phyloP scores from a whole-genome alignment of 2,329 filamentous ascomycete species.

The Arthrobotrys conoides region DNA sequence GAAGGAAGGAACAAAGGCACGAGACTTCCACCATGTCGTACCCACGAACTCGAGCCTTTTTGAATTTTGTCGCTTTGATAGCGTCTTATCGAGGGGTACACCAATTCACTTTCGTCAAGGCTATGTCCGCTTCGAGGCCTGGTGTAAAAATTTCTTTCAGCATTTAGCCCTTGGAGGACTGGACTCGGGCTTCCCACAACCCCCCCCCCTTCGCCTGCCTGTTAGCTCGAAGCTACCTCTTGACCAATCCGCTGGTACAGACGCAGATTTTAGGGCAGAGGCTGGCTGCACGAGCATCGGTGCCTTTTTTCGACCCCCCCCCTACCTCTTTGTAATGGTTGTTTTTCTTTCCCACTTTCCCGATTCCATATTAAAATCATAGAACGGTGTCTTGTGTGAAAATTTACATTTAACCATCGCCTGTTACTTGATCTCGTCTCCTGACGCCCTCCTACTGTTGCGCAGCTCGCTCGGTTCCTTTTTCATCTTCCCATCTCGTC shows the following conservation, averaged over 20 bases:
- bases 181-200: conserved; percentile 32
- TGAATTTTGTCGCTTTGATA: not conserved
- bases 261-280: conserved; percentile 49
- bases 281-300: conserved; percentile 24
- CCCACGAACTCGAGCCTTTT: conserved; percentile 9
- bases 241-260: conserved; percentile 46
- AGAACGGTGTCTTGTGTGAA: conserved; percentile 38
- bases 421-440: conserved; percentile 38
- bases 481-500: conserved; percentile 19
- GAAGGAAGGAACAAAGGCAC: conserved; percentile 7
- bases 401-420: conserved; percentile 39
- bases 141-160: conserved; percentile 45
- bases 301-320: conserved; percentile 13
- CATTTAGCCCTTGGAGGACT: conserved; percentile 10
- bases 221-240: conserved; percentile 32
- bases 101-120: conserved; percentile 37
- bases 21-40: conserved; percentile 12
- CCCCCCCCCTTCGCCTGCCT: conserved; percentile 15
- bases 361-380: conserved; percentile 25
- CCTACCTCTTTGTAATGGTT: conserved; percentile 20
- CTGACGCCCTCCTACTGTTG: conserved; percentile 47
- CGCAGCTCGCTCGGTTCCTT: conserved; percentile 46
- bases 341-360: conserved; percentile 43
- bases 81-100: conserved; percentile 28
- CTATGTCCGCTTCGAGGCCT: conserved; percentile 40